Conservation (phyloP, 257 asterid species). For the Gardenia jasminoides region DNA sequence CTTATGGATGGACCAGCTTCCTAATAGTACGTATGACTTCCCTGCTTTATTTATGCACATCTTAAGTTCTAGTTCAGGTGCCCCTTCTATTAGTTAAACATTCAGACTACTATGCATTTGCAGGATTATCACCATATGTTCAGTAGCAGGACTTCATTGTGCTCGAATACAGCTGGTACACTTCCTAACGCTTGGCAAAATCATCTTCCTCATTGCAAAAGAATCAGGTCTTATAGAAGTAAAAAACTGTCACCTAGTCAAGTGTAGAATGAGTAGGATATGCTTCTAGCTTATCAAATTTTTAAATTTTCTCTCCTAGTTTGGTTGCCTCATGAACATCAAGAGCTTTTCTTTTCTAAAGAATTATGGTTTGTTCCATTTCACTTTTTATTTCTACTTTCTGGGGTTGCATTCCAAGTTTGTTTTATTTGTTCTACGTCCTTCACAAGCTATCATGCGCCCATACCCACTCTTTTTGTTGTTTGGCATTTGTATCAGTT, state of each 20-base stretch:
- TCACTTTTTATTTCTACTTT: background rate
- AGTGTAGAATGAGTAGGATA: background rate
- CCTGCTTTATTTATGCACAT: background rate
- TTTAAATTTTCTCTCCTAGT: background rate
- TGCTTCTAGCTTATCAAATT: background rate
- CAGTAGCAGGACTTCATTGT: background rate
- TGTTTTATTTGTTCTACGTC: background rate
- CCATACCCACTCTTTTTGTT: background rate
- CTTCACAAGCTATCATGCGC: background rate
- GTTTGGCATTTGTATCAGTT: conserved; percentile 4
- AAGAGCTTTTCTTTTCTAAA: background rate
- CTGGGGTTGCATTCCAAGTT: background rate
- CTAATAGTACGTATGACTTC: background rate
- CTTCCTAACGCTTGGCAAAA: background rate
- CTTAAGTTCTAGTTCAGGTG: background rate
- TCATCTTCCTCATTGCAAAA: background rate
- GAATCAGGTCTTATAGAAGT: background rate
- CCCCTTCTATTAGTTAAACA: background rate
- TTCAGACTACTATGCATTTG: background rate
- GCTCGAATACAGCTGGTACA: background rate
- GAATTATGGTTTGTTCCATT: background rate
- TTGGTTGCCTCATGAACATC: background rate
- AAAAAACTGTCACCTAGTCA: background rate
- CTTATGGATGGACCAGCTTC: background rate
- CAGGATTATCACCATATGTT: background rate